Evolutionary conservation across 352 stramenopile genomes (phyloP).

Genomic region (Phytophthora citrophthora): DNA sequence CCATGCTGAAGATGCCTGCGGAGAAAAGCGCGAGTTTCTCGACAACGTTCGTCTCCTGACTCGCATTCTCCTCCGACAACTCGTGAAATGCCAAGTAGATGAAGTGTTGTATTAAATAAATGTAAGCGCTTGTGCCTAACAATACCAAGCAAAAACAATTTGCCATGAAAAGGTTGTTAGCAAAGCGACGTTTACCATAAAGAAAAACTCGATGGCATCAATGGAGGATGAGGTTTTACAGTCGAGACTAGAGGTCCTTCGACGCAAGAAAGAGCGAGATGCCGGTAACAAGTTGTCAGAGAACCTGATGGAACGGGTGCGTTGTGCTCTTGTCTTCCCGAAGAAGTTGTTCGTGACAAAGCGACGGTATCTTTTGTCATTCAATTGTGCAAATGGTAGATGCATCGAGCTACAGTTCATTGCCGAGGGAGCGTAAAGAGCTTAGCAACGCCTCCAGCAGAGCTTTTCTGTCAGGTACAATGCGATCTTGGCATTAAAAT

Average conservation of each 20-base stretch:
- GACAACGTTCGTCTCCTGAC: constrained; percentile 39
- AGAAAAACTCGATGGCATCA: no score
- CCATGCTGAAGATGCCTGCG: constrained; percentile 56
- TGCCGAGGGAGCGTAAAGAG: constrained; percentile 27
- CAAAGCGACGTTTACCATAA: no score
- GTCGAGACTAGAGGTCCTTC: constrained; percentile 18
- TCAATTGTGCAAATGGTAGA: constrained; percentile 13
- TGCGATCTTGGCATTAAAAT: not conserved
- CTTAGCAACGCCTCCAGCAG: constrained; percentile 29
- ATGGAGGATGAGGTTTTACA: constrained; percentile 16
- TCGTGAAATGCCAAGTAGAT: constrained; percentile 78
- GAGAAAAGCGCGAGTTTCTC: constrained; percentile 68
- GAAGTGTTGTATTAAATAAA: constrained; percentile 24
- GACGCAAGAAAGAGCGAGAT: constrained; percentile 12
- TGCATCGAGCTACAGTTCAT: constrained; percentile 32
- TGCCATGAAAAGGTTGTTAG: no score
- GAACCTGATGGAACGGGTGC: constrained; percentile 36
- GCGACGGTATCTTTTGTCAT: constrained; percentile 19
- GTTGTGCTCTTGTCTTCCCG: constrained; percentile 1
- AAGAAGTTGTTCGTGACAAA: not conserved
- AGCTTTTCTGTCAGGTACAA: constrained; percentile 46
- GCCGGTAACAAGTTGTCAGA: constrained; percentile 11
- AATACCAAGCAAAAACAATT: no score
- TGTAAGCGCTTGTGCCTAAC: no score
- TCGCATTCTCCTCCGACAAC: constrained; percentile 62